These are phyloP conservation scores for Hippophae rhamnoides DNA, from an alignment of 306 rosid species.

Conservation along the genomic window DNA sequence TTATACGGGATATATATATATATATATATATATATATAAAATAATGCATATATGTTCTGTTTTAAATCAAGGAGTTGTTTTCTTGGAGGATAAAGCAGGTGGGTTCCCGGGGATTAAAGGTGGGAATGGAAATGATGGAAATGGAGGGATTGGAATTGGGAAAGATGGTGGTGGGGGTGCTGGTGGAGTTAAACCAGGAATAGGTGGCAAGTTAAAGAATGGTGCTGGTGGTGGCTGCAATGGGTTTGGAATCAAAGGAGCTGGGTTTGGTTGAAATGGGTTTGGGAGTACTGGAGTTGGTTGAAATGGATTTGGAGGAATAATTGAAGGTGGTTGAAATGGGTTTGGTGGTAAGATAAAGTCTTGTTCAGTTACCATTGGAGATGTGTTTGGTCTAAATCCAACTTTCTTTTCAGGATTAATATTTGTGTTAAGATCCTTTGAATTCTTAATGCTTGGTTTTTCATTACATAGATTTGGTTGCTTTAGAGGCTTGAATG, in stretches of 20 bases:
- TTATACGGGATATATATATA: too few relatives aligned
- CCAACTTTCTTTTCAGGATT: constrained; percentile 1
- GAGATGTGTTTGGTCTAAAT: not conserved
- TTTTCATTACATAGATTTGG: constrained; percentile 54
- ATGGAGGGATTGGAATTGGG: constrained; percentile 48
- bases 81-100: too few relatives aligned
- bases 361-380: too few relatives aligned
- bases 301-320: constrained; percentile 40
- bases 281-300: constrained; percentile 51
- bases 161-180: constrained; percentile 32
- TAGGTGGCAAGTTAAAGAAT: constrained; percentile 38
- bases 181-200: constrained; percentile 44
- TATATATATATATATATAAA: too few relatives aligned
- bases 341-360: not conserved
- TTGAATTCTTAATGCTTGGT: constrained; percentile 24
- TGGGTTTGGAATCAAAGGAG: constrained; percentile 48
- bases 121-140: constrained; percentile 14
- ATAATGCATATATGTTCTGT: too few relatives aligned
- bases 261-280: constrained; percentile 54
- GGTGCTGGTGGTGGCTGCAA: constrained; percentile 49
- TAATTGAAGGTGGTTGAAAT: constrained; percentile 12
- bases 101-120: too few relatives aligned
- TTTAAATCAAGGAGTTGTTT: too few relatives aligned
- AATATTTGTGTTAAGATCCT: constrained; percentile 4
- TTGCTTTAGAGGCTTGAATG: constrained; percentile 58